phyloP scores from a whole-genome alignment of 192 early-diverging fungal genomes.

The Umbelopsis sp. region DNA sequence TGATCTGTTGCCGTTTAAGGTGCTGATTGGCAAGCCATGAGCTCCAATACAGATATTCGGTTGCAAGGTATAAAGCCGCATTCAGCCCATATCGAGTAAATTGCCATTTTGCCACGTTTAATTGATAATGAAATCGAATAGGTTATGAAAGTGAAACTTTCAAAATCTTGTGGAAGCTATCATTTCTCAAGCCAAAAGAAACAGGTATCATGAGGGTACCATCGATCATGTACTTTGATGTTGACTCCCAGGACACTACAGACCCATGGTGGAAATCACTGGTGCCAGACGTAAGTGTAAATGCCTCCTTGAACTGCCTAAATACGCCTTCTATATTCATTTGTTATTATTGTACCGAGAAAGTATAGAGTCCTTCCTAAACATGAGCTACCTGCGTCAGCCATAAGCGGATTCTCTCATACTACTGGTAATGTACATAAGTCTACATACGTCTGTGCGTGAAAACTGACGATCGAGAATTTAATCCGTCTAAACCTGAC shows the following conservation, averaged over 20 bases:
- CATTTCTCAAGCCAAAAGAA: slow-evolving; percentile 34
- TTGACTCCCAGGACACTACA: slow-evolving; percentile 21
- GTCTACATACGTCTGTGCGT: background rate
- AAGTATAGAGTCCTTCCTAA: slow-evolving; percentile 22
- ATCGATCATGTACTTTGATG: slow-evolving; percentile 44
- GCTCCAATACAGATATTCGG: slow-evolving; percentile 36
- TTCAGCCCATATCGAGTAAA: background rate
- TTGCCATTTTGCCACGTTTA: background rate
- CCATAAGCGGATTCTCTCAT: slow-evolving; percentile 33
- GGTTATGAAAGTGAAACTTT: slow-evolving; percentile 46
- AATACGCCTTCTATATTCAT: background rate
- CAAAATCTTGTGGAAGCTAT: slow-evolving; percentile 45
- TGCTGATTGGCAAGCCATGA: slow-evolving; percentile 45
- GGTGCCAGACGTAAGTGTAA: slow-evolving; percentile 47
- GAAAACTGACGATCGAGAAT: no score
- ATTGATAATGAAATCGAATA: slow-evolving; percentile 1
- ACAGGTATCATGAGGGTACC: slow-evolving; percentile 44
- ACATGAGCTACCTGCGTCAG: slow-evolving; percentile 12
- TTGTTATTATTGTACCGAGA: slow-evolving; percentile 11
- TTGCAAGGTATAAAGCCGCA: slow-evolving; percentile 34
- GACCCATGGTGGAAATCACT: slow-evolving; percentile 50
- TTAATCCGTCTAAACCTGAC: background rate
- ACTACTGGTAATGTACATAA: slow-evolving; percentile 37
- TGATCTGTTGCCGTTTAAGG: slow-evolving; percentile 14
- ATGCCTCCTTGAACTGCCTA: background rate